Evolutionary conservation across 2,329 filamentous ascomycete species (phyloP), one percentile per base, ranked within the genome.

Genomic region (Stenocarpella maydis): DNA sequence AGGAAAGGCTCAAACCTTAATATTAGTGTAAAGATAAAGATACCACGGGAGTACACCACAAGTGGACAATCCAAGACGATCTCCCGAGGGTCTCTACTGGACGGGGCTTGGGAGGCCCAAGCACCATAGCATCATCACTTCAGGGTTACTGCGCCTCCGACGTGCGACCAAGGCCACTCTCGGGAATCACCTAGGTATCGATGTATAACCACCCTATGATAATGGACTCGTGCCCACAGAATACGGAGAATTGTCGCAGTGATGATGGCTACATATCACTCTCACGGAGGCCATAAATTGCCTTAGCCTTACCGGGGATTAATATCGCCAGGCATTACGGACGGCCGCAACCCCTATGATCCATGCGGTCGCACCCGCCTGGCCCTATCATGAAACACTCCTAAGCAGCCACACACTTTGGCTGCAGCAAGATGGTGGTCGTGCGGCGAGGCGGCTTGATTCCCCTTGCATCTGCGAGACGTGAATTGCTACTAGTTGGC

Each of bases 401-500:
- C 55, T 41, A 61, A 61, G 55, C 55, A 60, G 14, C 37, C 37
- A 31, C 17, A 28, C 24, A 45, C 34, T 45, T 17, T 43, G 41
- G 12, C 39, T 26, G 6, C 55, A 15, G 55, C 41, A 61, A 21
- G 39, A 31, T 4, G 28, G 6, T 34, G 17, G 41, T 19, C 39
- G 55, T 45, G 39, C 39, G 55, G 55, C 39, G 15, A 26, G 4
- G 55, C 55, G 39, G 55, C 55, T 61, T 47, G 26, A 17, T 21
- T 34, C 9, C 26, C 39, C 55, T 61, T 47, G 55, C 55, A 61
- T 47, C 55, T 41, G 55, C 55, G 41, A 61, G 55, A 61, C 39
- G 26, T n/a, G 55, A 10, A 47, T 61, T 61, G 39, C 55, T 47
- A 34, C 55, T 26, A n/a, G 55, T 61, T 12, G 39, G 10, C n/a